These are phyloP conservation scores for Geranium incanum DNA, from an alignment of 441 rosid species.

Conservation along the genomic window DNA sequence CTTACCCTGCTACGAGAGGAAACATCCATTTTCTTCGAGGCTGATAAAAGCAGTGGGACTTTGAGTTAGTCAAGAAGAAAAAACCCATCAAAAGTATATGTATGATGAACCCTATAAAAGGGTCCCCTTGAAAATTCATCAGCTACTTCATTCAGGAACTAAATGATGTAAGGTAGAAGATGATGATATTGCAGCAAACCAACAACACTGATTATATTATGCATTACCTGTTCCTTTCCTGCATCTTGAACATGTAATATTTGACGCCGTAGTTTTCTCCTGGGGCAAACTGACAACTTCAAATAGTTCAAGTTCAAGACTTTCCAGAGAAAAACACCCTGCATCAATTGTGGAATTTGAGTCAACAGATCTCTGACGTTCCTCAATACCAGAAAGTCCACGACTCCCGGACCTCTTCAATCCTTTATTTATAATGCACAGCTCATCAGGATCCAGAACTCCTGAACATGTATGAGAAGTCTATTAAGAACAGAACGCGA, in stretches of 20 bases:
- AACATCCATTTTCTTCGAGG: conserved; percentile 18
- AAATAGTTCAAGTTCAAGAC: conserved; percentile 53
- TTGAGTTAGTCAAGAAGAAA: background rate
- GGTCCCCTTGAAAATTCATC: background rate
- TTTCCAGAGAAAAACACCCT: conserved; percentile 34
- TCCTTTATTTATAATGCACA: conserved; percentile 47
- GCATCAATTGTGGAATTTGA: conserved; percentile 25
- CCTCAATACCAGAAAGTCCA: conserved; percentile 24
- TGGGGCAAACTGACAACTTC: conserved; percentile 37
- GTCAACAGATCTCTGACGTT: conserved; percentile 30
- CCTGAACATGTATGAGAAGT: conserved; percentile 30
- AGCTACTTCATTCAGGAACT: background rate
- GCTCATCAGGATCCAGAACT: conserved; percentile 60
- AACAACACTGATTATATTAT: background rate
- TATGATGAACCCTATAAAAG: background rate
- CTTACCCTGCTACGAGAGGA: conserved; percentile 26
- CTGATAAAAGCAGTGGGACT: conserved; percentile 26
- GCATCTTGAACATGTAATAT: conserved; percentile 15
- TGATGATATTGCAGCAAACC: background rate
- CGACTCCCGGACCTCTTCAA: conserved; percentile 26
- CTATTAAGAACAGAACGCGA: background rate
- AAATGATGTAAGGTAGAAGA: background rate
- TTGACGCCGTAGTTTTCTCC: conserved; percentile 15
- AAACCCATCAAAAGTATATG: background rate
- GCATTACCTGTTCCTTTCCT: conserved; percentile 22